Base-by-base conservation (phyloP, 2,329 filamentous ascomycete genomes). In the Tympanopsis confertula region DNA sequence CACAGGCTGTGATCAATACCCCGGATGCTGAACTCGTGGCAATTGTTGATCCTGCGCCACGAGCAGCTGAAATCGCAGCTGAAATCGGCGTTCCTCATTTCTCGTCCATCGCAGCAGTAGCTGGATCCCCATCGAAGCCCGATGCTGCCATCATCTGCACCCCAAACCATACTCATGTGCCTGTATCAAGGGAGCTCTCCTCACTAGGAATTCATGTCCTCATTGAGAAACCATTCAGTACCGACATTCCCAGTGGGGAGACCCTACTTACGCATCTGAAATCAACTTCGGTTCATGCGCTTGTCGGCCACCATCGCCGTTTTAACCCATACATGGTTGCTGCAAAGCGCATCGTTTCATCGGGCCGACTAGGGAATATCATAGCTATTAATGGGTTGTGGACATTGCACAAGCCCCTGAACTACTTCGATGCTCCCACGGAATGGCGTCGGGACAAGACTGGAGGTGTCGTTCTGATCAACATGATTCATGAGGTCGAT, bases 401-500 rank as follows among this genome's bases (percentile, higher is more conserved):
- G 72, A 59, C 65, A 0, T 48, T 65, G 0, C 62, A 55, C 41
- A 78, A 78, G 42, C 68, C 71, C 0, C 35, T 46, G 0, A 40
- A 53, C 0, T 78, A 78, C 51, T 78, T 71, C 43, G 55, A 62
- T 2, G 44, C 59, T 0, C 62, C 63, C 0, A 54, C 56, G 0
- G 60, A 63, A 28, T 76, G 73, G 71, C 60, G 68, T 26, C 12
- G 12, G 18, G 32, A 13, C 13, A 10, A 19, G 13, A 51, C 57
- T 2, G 66, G 64, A 1, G 72, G 71, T 1, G 63, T 68, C 0
- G 53, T 77, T 5, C 54, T 68, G 3, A 76, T 76, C 42, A 78
- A 78, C 46, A 53, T 78, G 32, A 63, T 77, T n/a, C 73, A 78
- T 45, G 74, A 78, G 36, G 55, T 78, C 29, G 74, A 78, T 42